Conservation (phyloP, 2,329 filamentous ascomycete genomes). For the Monosporascus sp. region DNA sequence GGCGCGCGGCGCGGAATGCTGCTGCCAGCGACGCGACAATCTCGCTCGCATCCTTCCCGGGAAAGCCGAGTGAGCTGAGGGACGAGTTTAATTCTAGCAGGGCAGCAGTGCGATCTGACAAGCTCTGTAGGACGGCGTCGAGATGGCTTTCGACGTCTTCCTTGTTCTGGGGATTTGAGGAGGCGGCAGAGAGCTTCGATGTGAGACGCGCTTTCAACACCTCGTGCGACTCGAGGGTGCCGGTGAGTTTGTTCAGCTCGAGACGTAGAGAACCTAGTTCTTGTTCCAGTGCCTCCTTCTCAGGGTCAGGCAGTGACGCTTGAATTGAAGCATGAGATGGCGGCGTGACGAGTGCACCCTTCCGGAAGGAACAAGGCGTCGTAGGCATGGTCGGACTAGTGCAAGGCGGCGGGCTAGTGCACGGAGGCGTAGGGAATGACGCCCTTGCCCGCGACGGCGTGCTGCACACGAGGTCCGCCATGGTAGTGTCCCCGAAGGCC, state of each 20-base stretch:
- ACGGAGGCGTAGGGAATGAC: constrained; percentile 51
- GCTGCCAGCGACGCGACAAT: constrained; percentile 42
- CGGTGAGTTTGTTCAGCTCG: constrained; percentile 43
- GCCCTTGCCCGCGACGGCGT: constrained; percentile 40
- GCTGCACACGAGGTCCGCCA: constrained; percentile 46
- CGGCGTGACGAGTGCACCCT: constrained; percentile 13
- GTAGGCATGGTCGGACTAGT: constrained; percentile 37
- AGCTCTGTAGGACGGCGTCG: constrained; percentile 35
- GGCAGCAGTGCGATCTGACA: constrained; percentile 44
- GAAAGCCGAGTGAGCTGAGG: constrained; percentile 47
- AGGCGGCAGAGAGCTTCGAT: constrained; percentile 14
- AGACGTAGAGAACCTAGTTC: constrained; percentile 44
- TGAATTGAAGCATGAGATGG: constrained; percentile 19
- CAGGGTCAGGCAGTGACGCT: constrained; percentile 35
- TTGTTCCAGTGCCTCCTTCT: constrained; percentile 37
- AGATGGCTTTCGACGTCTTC: constrained; percentile 38
- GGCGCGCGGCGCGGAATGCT: constrained; percentile 50
- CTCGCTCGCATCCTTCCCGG: constrained; percentile 40
- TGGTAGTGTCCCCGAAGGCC: constrained; percentile 43
- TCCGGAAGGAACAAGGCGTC: constrained; percentile 33
- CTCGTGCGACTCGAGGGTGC: constrained; percentile 43
- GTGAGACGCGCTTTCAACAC: constrained; percentile 31
- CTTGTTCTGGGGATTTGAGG: constrained; percentile 4
- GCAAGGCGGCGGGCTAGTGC: constrained; percentile 49
- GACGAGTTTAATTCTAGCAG: constrained; percentile 39